A percentile compares a stretch with the other conserved stretches of the same genome.
phyloP scores from a whole-genome alignment of 768 basidiomycete genomes.

The Pholiota molesta region DNA sequence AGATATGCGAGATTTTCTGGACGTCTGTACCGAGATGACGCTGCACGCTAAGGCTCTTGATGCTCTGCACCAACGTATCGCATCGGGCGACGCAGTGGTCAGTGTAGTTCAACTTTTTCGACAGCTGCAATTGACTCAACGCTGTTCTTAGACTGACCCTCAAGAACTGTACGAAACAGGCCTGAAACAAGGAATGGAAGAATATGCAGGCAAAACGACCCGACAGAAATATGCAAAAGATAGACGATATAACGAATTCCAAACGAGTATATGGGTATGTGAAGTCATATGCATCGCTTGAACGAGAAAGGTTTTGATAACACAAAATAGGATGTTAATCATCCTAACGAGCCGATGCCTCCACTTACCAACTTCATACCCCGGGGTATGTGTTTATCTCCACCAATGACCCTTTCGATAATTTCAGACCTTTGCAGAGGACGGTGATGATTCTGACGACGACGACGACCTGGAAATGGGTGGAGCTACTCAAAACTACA shows the following conservation, averaged over 20 bases:
- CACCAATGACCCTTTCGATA: neutral
- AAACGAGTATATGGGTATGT: conserved; percentile 64
- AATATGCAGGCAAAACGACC: conserved; percentile 62
- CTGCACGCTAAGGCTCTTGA: conserved; percentile 57
- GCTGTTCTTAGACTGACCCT: conserved; percentile 47
- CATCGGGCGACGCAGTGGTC: conserved; percentile 62
- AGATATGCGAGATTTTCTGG: conserved; percentile 70
- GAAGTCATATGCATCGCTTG: too few species aligned
- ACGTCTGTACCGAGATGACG: conserved; percentile 63
- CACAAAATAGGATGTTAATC: conserved; percentile 57
- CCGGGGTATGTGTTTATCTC: conserved; percentile 48
- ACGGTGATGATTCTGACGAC: conserved; percentile 78
- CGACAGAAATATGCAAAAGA: conserved; percentile 79
- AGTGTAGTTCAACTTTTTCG: conserved; percentile 27
- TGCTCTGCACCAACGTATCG: conserved; percentile 58
- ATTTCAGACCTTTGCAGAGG: conserved; percentile 52
- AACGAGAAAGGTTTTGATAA: too few species aligned
- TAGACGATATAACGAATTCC: conserved; percentile 63
- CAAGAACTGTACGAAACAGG: conserved; percentile 51
- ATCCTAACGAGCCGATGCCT: conserved; percentile 72
- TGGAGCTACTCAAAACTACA: conserved; percentile 80
- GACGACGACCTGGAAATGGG: conserved; percentile 92
- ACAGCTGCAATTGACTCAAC: neutral
- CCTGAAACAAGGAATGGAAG: conserved; percentile 43
- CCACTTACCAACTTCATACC: conserved; percentile 75